phyloP scores from a whole-genome alignment of 176 grass and related monocot genomes.

The Oryza punctata region DNA sequence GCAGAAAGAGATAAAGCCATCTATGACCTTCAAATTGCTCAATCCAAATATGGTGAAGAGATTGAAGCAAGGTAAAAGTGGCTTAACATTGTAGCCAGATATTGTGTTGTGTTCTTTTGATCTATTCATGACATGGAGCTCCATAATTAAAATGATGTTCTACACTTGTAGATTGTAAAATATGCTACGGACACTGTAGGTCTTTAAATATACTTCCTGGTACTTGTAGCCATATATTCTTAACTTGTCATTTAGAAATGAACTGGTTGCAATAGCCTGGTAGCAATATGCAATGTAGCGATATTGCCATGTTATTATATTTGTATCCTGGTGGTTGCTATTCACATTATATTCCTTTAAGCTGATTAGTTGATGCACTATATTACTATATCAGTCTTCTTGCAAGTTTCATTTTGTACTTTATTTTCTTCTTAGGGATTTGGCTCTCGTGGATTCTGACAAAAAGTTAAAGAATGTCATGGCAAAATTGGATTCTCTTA shows the following conservation, averaged over 20 bases:
- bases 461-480: constrained; percentile 63
- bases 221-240: background rate
- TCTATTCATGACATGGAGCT: constrained; percentile 17
- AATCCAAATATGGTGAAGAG: constrained; percentile 67
- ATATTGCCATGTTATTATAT: background rate
- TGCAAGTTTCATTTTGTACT: constrained; percentile 25
- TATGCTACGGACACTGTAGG: constrained; percentile 7
- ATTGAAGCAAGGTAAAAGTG: constrained; percentile 67
- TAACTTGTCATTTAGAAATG: constrained; percentile 15
- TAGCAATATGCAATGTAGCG: constrained; percentile 17
- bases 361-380: constrained; percentile 12
- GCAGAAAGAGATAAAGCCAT: constrained; percentile 87
- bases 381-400: constrained; percentile 6
- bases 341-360: constrained; percentile 14
- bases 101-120: background rate
- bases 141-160: background rate
- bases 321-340: background rate
- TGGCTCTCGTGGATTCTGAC: constrained; percentile 67
- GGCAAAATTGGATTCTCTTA: constrained; percentile 77
- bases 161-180: background rate
- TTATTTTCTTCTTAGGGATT: constrained; percentile 66
- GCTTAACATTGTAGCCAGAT: constrained; percentile 22
- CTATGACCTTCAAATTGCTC: constrained; percentile 63
- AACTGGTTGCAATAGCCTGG: background rate
- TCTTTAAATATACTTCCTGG: constrained; percentile 27